Conservation (phyloP, 176 grass and related monocot species). For the Luzula sylvatica region DNA sequence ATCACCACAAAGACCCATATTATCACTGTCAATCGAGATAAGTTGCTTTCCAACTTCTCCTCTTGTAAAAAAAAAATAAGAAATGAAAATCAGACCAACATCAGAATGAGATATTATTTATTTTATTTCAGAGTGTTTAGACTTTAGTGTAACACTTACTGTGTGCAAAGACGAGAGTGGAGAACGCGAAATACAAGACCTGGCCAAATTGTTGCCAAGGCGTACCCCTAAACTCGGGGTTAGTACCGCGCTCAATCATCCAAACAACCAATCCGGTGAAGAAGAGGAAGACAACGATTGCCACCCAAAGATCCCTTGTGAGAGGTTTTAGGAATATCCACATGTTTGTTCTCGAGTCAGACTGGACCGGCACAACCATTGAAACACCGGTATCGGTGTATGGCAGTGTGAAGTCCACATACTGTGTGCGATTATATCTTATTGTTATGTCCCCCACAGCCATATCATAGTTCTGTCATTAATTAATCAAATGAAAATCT, state of each 20-base stretch:
- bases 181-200: conserved; percentile 30
- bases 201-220: conserved; percentile 15
- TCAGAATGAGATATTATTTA: not conserved
- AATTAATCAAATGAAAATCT: not conserved
- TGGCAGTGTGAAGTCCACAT: conserved; percentile 47
- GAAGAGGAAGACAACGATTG: conserved; percentile 13
- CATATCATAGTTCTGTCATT: conserved; percentile 32
- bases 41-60: conserved; percentile 27
- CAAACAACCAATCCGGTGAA: conserved; percentile 21
- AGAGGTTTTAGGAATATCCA: conserved; percentile 49
- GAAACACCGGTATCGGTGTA: conserved; percentile 34
- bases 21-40: conserved; percentile 14
- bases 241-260: conserved; percentile 11
- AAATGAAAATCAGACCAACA: not conserved
- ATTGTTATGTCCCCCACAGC: conserved; percentile 50
- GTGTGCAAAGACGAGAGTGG: conserved; percentile 30
- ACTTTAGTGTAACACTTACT: conserved; percentile 6
- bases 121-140: not conserved
- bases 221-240: conserved; percentile 1
- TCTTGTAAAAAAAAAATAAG: not conserved
- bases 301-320: conserved; percentile 27
- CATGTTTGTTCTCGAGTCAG: not conserved
- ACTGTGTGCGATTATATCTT: conserved; percentile 15
- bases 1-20: conserved; percentile 33
- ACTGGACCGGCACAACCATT: conserved; percentile 25